phyloP scores from a whole-genome alignment of 2,329 filamentous ascomycete genomes.

The Penicillium sp. region DNA sequence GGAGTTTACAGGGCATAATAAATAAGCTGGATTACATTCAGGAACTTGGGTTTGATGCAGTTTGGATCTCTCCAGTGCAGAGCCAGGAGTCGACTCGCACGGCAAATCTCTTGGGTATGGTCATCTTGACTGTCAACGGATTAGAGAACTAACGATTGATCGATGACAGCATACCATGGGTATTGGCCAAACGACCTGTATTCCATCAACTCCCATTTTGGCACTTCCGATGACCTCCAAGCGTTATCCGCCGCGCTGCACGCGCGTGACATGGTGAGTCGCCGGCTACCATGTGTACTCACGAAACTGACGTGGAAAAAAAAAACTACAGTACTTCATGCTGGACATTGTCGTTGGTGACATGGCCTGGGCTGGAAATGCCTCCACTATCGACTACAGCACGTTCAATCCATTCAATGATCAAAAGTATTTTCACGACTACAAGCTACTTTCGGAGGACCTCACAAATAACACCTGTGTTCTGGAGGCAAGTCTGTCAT shows the following conservation, averaged over 20 bases:
- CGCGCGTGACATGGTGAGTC: constrained; percentile 39
- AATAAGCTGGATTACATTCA: constrained; percentile 44
- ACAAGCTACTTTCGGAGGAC: constrained; percentile 9
- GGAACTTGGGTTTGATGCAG: constrained; percentile 41
- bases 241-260: constrained; percentile 50
- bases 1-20: constrained; percentile 41
- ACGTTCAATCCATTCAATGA: constrained; percentile 23
- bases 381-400: constrained; percentile 20
- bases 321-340: constrained; percentile 45
- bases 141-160: constrained; percentile 21
- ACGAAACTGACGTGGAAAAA: not conserved
- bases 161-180: constrained; percentile 7
- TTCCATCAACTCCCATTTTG: constrained; percentile 51
- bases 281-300: not conserved
- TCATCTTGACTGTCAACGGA: constrained; percentile 44
- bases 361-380: constrained; percentile 15
- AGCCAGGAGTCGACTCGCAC: constrained; percentile 29
- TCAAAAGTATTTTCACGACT: constrained; percentile 22
- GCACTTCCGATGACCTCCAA: constrained; percentile 52
- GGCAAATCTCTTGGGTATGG: constrained; percentile 29
- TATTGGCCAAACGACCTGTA: constrained; percentile 26
- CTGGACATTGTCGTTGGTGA: constrained; percentile 45
- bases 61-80: constrained; percentile 43
- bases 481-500: constrained; percentile 4
- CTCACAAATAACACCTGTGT: constrained; percentile 5